Percentiles rank a stretch among this genome's conserved stretches.
Evolutionary conservation across 2,329 filamentous ascomycete genomes (phyloP).

Genomic region (Ophiostoma ulmi): DNA sequence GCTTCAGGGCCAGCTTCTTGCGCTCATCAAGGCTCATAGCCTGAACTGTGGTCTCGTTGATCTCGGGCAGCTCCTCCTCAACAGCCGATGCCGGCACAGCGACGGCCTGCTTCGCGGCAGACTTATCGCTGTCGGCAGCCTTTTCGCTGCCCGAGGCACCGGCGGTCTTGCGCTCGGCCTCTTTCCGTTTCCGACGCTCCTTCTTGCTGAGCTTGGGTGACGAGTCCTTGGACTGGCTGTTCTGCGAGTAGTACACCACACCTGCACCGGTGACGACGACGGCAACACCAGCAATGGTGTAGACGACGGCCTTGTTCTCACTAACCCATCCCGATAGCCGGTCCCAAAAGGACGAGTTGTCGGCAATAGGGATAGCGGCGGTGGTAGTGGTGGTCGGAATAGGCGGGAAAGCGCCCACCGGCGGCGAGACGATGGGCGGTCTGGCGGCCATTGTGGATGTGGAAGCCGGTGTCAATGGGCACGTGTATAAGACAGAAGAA

Average conservation of each 20-base stretch:
- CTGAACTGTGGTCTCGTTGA: conserved; percentile 53
- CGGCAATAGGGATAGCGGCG: conserved; percentile 45
- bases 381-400: conserved; percentile 31
- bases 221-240: conserved; percentile 36
- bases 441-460: conserved; percentile 37
- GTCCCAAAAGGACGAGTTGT: conserved; percentile 75
- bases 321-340: conserved; percentile 86
- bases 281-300: conserved; percentile 92
- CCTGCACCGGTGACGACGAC: conserved; percentile 87
- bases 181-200: conserved; percentile 82
- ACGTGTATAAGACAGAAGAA: neutral
- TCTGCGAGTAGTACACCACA: conserved; percentile 82
- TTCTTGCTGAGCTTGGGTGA: conserved; percentile 79
- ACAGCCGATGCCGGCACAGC: conserved; percentile 51
- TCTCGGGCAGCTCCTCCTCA: conserved; percentile 63
- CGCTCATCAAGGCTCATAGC: conserved; percentile 59
- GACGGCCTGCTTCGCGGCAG: conserved; percentile 38
- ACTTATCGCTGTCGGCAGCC: conserved; percentile 30
- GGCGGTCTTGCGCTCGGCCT: conserved; percentile 54
- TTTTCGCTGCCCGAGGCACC: conserved; percentile 44
- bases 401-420: conserved; percentile 34
- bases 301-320: conserved; percentile 92
- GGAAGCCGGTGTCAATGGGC: neutral
- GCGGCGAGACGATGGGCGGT: conserved; percentile 32
- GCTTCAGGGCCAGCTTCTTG: conserved; percentile 79